phyloP scores from a whole-genome alignment of 202 grass and related monocot genomes.

The Dendrocalamus latiflorus region DNA sequence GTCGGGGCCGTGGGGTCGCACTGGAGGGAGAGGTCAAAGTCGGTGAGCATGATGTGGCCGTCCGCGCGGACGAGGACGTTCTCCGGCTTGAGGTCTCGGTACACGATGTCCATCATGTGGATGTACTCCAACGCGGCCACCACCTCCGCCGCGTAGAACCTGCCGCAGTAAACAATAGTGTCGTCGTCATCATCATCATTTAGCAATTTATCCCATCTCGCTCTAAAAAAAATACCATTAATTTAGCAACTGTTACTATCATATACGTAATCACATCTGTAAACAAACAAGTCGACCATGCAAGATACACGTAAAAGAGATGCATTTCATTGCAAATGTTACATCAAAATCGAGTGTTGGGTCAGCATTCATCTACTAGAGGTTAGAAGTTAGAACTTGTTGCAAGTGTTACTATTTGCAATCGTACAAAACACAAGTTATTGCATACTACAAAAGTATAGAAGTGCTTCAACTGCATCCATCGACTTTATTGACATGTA shows the following conservation, averaged over 20 bases:
- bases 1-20: no score
- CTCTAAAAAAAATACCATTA: neutral
- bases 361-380: neutral
- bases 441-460: neutral
- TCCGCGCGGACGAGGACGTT: conserved; percentile 86
- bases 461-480: neutral
- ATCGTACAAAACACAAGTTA: neutral
- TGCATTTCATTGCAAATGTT: neutral
- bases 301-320: neutral
- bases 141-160: conserved; percentile 98
- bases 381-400: neutral
- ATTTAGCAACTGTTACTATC: neutral
- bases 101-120: conserved; percentile 97
- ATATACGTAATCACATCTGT: neutral
- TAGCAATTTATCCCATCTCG: neutral
- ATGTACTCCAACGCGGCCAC: conserved; percentile 87
- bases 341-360: neutral
- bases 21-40: conserved; percentile 99
- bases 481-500: conserved; percentile 14
- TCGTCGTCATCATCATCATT: neutral
- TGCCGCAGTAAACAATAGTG: neutral
- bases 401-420: neutral
- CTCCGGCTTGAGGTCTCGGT: conserved; percentile 94
- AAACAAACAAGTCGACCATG: neutral
- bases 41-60: conserved; percentile 99